These are phyloP conservation scores for Diaporthe ampelina DNA, from an alignment of 2,329 filamentous ascomycete genomes.

Conservation along the genomic window DNA sequence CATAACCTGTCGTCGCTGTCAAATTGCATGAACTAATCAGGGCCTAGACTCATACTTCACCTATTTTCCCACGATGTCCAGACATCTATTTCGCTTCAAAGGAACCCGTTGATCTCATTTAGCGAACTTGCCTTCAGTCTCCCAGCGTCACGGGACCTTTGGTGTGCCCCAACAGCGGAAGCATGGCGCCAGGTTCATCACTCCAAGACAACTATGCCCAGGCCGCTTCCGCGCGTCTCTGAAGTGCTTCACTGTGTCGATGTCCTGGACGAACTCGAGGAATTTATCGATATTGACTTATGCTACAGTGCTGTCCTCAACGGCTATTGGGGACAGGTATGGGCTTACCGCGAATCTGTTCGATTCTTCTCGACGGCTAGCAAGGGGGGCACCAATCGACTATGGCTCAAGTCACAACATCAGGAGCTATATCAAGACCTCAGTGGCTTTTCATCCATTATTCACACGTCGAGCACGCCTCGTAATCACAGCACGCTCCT, in stretches of 20 bases:
- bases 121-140: slow-evolving; percentile 47
- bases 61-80: slow-evolving; percentile 47
- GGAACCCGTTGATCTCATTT: slow-evolving; percentile 45
- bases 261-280: slow-evolving; percentile 44
- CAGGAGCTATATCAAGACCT: slow-evolving; percentile 50
- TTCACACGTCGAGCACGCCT: slow-evolving; percentile 40
- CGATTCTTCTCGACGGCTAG: slow-evolving; percentile 46
- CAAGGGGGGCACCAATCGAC: slow-evolving; percentile 43
- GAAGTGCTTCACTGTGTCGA: slow-evolving; percentile 45
- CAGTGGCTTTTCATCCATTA: slow-evolving; percentile 45
- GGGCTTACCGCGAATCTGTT: slow-evolving; percentile 49
- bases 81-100: slow-evolving; percentile 46
- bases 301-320: slow-evolving; percentile 48
- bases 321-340: slow-evolving; percentile 52
- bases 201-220: slow-evolving; percentile 43
- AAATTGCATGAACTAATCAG: slow-evolving; percentile 1
- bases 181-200: slow-evolving; percentile 47
- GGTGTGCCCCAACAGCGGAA: slow-evolving; percentile 46
- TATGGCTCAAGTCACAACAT: slow-evolving; percentile 50
- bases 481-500: slow-evolving; percentile 42
- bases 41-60: slow-evolving; percentile 46
- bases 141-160: slow-evolving; percentile 47
- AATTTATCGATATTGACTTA: slow-evolving; percentile 50
- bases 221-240: slow-evolving; percentile 44
- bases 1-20: background rate